Conservation (phyloP, 148 eudicot species). For the Persicaria tinctoria region DNA sequence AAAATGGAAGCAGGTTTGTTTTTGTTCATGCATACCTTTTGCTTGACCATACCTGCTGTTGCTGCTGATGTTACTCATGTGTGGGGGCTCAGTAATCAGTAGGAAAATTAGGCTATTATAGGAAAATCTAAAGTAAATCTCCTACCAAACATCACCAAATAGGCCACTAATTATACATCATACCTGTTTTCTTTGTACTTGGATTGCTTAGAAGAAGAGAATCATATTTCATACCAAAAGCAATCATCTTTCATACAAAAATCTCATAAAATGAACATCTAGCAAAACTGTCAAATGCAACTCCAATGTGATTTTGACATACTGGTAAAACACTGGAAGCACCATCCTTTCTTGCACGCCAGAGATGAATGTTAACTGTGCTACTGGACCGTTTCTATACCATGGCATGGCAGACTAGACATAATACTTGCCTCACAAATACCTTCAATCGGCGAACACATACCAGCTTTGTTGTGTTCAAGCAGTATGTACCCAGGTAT, state of each 20-base stretch:
- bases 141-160: not conserved
- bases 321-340: not conserved
- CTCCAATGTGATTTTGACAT: not conserved
- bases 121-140: not conserved
- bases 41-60: not conserved
- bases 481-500: too few species aligned
- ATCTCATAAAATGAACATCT: not conserved
- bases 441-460: too few species aligned
- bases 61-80: not conserved
- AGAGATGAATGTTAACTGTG: not conserved
- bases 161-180: too few species aligned
- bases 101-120: too few species aligned
- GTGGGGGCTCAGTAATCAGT: too few species aligned
- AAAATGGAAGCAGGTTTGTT: constrained; percentile 2
- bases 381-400: not conserved
- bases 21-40: not conserved
- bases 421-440: too few species aligned
- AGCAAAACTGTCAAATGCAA: not conserved
- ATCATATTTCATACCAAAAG: not conserved
- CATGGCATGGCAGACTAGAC: not conserved
- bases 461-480: too few species aligned
- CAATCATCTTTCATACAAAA: not conserved
- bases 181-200: too few species aligned
- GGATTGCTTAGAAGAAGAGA: not conserved
- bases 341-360: not conserved